Evolutionary conservation across 345 rosid genomes (phyloP).

Genomic region (Gossypioides kirkii): DNA sequence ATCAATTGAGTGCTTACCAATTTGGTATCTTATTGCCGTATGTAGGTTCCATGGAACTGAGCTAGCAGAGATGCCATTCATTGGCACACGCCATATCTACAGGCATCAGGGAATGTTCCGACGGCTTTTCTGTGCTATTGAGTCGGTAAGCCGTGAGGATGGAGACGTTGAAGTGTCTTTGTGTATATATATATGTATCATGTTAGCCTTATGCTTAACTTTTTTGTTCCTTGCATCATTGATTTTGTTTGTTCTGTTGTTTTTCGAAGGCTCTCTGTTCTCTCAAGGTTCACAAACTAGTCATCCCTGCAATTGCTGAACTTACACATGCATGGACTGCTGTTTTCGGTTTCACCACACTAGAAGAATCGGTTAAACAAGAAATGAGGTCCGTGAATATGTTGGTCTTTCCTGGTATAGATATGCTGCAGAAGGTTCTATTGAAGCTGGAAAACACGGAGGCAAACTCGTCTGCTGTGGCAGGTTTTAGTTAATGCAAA

Average conservation of each 20-base stretch:
- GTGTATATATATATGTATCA: not conserved
- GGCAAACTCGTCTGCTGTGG: not conserved
- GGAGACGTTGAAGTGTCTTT: too few species aligned
- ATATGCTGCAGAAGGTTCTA: slow-evolving; percentile 68
- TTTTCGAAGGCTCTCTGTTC: slow-evolving; percentile 50
- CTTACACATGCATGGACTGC: slow-evolving; percentile 69
- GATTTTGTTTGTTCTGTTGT: not conserved
- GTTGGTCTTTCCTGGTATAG: slow-evolving; percentile 78
- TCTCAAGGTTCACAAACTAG: slow-evolving; percentile 60
- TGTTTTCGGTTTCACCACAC: slow-evolving; percentile 62
- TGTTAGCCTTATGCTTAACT: not conserved
- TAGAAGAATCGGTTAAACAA: slow-evolving; percentile 45
- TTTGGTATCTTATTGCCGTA: not conserved
- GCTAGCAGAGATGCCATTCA: slow-evolving; percentile 92
- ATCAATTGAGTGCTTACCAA: slow-evolving; percentile 12
- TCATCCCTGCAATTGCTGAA: slow-evolving; percentile 81
- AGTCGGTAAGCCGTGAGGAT: slow-evolving; percentile 43
- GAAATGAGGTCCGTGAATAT: slow-evolving; percentile 60
- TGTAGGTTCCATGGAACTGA: slow-evolving; percentile 68
- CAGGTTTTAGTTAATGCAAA: slow-evolving; percentile 25
- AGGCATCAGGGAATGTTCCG: slow-evolving; percentile 93
- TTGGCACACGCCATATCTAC: slow-evolving; percentile 80
- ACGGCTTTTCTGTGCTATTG: slow-evolving; percentile 66
- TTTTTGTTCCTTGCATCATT: not conserved
- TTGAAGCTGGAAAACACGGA: slow-evolving; percentile 30